Evolutionary conservation across 2,329 filamentous ascomycete species (phyloP).

Genomic region (Zasmidium angulare): DNA sequence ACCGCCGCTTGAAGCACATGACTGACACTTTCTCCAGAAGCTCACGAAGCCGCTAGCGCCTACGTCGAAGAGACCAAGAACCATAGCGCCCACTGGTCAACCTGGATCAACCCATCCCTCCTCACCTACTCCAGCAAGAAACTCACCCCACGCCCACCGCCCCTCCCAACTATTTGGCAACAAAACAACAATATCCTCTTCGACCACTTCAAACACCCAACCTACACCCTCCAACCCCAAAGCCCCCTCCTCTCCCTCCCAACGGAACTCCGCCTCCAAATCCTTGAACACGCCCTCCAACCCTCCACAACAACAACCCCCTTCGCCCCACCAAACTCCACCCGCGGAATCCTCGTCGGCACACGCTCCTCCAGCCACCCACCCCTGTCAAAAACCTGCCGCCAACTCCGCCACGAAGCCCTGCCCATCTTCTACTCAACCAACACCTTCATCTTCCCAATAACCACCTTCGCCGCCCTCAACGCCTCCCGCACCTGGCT

Average conservation of each 20-base stretch:
- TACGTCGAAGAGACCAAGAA: not conserved
- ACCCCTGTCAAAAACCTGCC: not conserved
- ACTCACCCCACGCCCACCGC: not conserved
- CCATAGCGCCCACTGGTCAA: not conserved
- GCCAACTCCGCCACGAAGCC: not conserved
- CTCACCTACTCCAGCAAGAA: not conserved
- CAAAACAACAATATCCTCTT: not conserved
- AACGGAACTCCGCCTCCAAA: not conserved
- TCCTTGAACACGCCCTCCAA: not conserved
- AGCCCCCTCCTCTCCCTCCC: not conserved
- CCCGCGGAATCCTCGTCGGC: not conserved
- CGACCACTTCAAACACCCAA: not conserved
- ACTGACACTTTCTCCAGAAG: not conserved
- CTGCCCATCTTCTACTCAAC: not conserved
- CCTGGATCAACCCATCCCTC: not conserved
- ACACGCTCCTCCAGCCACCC: not conserved
- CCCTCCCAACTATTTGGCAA: not conserved
- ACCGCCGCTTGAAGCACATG: not conserved
- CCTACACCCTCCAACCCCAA: not conserved
- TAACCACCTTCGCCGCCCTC: not conserved
- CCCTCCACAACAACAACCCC: not conserved
- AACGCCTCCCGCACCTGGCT: not conserved
- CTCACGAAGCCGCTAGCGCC: not conserved
- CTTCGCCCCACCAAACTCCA: not conserved
- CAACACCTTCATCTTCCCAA: not conserved